Percentiles rank a stretch among this genome's conserved stretches.
Evolutionary conservation across 306 rosid species (phyloP).

Genomic region (Acacia acuminata): DNA sequence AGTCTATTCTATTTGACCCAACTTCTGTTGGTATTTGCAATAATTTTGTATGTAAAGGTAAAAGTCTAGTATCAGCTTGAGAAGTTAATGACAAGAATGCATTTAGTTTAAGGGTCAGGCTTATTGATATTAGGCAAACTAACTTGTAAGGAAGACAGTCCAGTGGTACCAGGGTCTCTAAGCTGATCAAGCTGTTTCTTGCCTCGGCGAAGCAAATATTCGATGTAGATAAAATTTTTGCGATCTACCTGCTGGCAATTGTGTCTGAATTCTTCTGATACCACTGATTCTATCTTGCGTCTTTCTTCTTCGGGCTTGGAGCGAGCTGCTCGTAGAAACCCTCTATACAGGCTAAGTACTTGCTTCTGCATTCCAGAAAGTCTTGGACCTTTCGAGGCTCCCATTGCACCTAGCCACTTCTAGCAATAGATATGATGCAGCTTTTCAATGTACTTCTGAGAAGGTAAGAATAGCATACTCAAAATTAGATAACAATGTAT

Average conservation of each 20-base stretch:
- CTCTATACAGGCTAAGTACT: conserved; percentile 77
- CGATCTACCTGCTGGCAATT: conserved; percentile 69
- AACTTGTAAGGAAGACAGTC: conserved; percentile 54
- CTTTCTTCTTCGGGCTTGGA: conserved; percentile 63
- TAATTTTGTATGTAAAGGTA: neutral
- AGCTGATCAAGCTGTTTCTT: conserved; percentile 86
- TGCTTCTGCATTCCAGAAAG: conserved; percentile 92
- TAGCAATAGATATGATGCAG: neutral
- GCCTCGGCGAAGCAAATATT: conserved; percentile 76
- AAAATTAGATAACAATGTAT: neutral
- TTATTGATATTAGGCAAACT: conserved; percentile 30
- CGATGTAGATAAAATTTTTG: conserved; percentile 76
- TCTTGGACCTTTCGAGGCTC: conserved; percentile 43
- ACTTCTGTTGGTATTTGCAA: neutral
- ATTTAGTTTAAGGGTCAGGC: conserved; percentile 28
- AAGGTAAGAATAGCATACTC: neutral
- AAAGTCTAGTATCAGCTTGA: neutral
- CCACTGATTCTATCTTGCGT: conserved; percentile 55
- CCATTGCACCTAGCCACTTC: conserved; percentile 47
- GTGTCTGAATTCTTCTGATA: conserved; percentile 62
- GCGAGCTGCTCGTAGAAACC: conserved; percentile 78
- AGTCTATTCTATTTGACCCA: neutral
- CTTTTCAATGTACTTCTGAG: neutral
- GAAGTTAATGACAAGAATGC: neutral
- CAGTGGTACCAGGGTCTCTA: conserved; percentile 56